A percentile compares a stretch with the other conserved stretches of the same genome.
These are phyloP conservation scores for Aspergillus persii DNA, from an alignment of 2,329 filamentous ascomycete species.

Conservation along the genomic window DNA sequence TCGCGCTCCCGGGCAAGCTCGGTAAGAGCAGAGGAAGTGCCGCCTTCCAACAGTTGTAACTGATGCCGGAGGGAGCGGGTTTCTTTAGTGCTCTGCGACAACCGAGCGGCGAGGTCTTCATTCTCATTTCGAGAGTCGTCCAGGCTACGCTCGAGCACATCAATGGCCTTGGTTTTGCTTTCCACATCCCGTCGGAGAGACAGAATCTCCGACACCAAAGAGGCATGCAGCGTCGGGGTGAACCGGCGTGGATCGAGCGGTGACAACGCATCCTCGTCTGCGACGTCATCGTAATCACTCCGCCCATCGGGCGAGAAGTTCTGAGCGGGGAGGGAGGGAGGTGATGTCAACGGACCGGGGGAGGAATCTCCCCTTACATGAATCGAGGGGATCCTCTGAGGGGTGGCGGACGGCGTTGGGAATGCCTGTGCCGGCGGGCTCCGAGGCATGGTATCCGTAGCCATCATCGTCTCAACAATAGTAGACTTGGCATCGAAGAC, in stretches of 20 bases:
- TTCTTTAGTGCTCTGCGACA: conserved; percentile 69
- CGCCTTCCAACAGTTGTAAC: conserved; percentile 80
- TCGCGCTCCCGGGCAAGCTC: conserved; percentile 85
- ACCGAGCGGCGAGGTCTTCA: conserved; percentile 63
- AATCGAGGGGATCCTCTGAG: conserved; percentile 33
- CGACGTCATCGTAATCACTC: conserved; percentile 35
- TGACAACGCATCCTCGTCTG: conserved; percentile 64
- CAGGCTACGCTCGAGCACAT: conserved; percentile 74
- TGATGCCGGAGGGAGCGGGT: conserved; percentile 78
- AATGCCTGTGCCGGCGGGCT: conserved; percentile 58
- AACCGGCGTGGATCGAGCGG: conserved; percentile 87
- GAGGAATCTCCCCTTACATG: conserved; percentile 53
- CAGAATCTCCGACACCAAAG: conserved; percentile 90
- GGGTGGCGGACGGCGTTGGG: conserved; percentile 69
- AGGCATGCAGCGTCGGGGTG: conserved; percentile 92
- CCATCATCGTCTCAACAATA: conserved; percentile 25
- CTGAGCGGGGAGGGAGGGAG: conserved; percentile 55
- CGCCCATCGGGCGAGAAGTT: conserved; percentile 38
- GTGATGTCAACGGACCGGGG: conserved; percentile 48
- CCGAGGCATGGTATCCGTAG: conserved; percentile 48
- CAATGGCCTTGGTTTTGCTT: conserved; percentile 81
- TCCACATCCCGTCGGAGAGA: conserved; percentile 84
- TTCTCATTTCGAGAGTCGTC: conserved; percentile 71
- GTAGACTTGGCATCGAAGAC: not conserved
- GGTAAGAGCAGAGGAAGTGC: conserved; percentile 78